Conservation (phyloP, 805 yeast genomes). For the Schizosaccharomyces lindneri region DNA sequence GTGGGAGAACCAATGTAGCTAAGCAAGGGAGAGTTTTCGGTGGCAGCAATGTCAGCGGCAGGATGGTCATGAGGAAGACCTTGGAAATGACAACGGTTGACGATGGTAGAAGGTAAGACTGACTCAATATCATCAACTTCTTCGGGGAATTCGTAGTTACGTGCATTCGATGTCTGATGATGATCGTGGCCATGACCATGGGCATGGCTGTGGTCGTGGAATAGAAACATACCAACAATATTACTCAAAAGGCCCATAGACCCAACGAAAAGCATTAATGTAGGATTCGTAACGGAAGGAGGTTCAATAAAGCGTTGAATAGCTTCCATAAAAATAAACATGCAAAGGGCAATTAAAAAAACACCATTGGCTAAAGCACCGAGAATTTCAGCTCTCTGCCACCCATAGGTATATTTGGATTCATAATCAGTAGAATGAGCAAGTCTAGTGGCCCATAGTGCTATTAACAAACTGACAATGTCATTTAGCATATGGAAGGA, state of each 20-base stretch:
- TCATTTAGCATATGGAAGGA: conserved; percentile 96
- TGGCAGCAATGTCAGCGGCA: conserved; percentile 12
- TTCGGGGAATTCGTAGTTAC: background rate
- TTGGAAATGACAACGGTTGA: conserved; percentile 5
- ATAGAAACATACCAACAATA: conserved; percentile 55
- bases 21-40: conserved; percentile 18
- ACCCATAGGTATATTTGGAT: conserved; percentile 80
- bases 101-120: conserved; percentile 3
- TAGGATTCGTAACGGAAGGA: conserved; percentile 56
- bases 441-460: conserved; percentile 87
- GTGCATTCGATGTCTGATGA: background rate
- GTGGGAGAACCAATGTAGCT: conserved; percentile 6
- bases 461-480: conserved; percentile 66
- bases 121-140: conserved; percentile 3
- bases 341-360: conserved; percentile 71
- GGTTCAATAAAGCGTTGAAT: conserved; percentile 70
- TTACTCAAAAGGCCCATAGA: conserved; percentile 61
- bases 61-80: conserved; percentile 3
- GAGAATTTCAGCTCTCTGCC: conserved; percentile 91
- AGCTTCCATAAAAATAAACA: conserved; percentile 80
- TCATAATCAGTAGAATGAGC: conserved; percentile 63
- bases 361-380: conserved; percentile 92
- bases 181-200: conserved; percentile 24
- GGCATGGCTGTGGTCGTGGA: conserved; percentile 64
- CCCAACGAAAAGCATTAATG: conserved; percentile 61